Evolutionary conservation across 768 basidiomycete species (phyloP), one percentile per base, ranked within the genome.

Genomic region (Hygrocybe punicea): DNA sequence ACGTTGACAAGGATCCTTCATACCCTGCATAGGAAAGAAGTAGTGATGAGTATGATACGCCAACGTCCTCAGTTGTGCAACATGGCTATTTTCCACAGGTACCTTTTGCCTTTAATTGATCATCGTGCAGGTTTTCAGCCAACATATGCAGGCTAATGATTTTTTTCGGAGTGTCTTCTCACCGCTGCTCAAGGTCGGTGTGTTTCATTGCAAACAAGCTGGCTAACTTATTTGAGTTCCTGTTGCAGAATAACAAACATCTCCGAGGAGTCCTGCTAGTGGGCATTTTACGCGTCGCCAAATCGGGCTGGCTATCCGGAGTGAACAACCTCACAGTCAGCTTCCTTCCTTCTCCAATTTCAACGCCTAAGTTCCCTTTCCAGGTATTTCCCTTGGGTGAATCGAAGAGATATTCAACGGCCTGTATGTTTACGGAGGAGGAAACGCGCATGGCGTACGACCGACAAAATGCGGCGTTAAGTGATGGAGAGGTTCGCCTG

Each of bases 401-500:
- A 44, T n/a, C 35, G 11, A 11, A 10, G 21, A 25, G n/a, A 33
- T 54, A 54, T 44, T 40, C 35, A 23, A 54, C 52, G 16, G 52
- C 52, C 11, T 54, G 52, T 44, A 54, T 54, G 52, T 54, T 54
- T 24, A 54, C 52, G 39, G 40, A 54, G 16, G 40, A 54, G 21
- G 52, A 54, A 44, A 54, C 39, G 39, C 16, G 34, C 39, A 21
- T 16, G n/a, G n/a, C 42, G n/a, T 54, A 54, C 23, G 46, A 48
- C 13, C 17, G n/a, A 25, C 46, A 48, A 25, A 25, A 48, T 19
- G 19, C 6, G 40, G 19, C 6, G 40, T 16, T 42, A 21, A 42
- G 19, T 16, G 40, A 42, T 21, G 40, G 13, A 48, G n/a, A 25
- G 29, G 29, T 29, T 29, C 29, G 29, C 29, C 29, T 29, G 29